Base-by-base conservation (phyloP, 2,329 filamentous ascomycete genomes). In the Fusarium incarnatum region DNA sequence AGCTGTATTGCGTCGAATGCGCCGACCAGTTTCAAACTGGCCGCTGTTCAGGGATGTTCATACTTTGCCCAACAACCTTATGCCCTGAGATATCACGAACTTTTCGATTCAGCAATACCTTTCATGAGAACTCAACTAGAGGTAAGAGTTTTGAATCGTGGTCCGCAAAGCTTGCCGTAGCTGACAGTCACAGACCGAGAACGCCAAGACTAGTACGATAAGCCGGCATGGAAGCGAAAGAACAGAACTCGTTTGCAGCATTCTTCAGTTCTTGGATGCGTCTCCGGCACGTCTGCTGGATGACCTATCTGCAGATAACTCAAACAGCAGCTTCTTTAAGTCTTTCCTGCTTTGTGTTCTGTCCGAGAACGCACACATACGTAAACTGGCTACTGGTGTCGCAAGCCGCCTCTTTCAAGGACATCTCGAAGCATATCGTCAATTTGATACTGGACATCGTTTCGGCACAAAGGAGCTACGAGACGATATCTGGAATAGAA, bases 1-100 rank as follows among this genome's bases (percentile, higher is more conserved):
- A 80, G 81, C 11, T 91, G 89, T 68, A 83, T 91, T 48, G 82
- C 85, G 37, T 78, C 85, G n/a, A 83, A 82, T 56, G 82, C 89
- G 3, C 88, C 89, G 11, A 80, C 83, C 55, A 83, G 81, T 55
- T 91, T 90, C 78, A 90, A 90, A 76, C 83, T 90, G 47, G 87
- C 89, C 11, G 83, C 88, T 27, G 84, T 91, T 23, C 87, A 89
- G 75, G 87, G 86, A 13, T 91, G 89, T 71, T 85, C 86, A 40
- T 87, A 90, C 75, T 89, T 91, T 78, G 87, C 88, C 11, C 82
- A 84, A 53, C 82, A 87, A 61, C 78, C 81, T 7, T 81, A 86
- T 66, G 76, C 83, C 13, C 77, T 82, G 12, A 80, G 82, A 49
- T 91, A 88, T 68, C 79, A 83, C 41, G 82, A 82, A n/a, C 78